phyloP scores from a whole-genome alignment of 495 filamentous ascomycete species.

The Hypomontagnella submonticulosa region DNA sequence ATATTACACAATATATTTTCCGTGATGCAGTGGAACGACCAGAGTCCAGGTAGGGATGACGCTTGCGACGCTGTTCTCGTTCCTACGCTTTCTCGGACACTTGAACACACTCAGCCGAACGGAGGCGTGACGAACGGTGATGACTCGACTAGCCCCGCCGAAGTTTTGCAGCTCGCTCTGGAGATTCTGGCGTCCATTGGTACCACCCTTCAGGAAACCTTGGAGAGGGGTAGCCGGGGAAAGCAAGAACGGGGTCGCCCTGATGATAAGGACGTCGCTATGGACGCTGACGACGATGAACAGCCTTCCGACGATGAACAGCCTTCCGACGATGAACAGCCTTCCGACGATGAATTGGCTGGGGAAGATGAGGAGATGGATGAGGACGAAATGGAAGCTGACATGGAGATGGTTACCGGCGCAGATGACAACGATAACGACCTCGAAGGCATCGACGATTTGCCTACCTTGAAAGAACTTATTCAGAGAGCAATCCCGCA shows the following conservation, averaged over 20 bases:
- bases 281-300: conserved; percentile 50
- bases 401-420: conserved; percentile 68
- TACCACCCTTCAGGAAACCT: conserved; percentile 60
- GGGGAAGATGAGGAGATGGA: conserved; percentile 52
- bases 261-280: conserved; percentile 48
- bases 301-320: conserved; percentile 32
- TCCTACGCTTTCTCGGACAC: conserved; percentile 52
- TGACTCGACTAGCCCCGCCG: conserved; percentile 37
- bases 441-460: conserved; percentile 51
- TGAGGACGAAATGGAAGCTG: conserved; percentile 62
- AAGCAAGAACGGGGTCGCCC: conserved; percentile 47
- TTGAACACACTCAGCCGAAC: conserved; percentile 47
- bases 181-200: conserved; percentile 70
- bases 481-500: conserved; percentile 61
- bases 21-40: conserved; percentile 59
- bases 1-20: conserved; percentile 65
- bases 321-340: conserved; percentile 43
- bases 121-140: conserved; percentile 44
- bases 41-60: conserved; percentile 57
- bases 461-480: conserved; percentile 60
- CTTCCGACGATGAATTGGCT: conserved; percentile 38
- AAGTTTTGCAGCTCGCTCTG: conserved; percentile 61
- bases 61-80: conserved; percentile 61
- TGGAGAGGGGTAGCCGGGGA: conserved; percentile 52
- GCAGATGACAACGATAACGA: conserved; percentile 54